A percentile compares a stretch with the other conserved stretches of the same genome.
phyloP scores from a whole-genome alignment of 2,329 filamentous ascomycete species.

The Huntiella savannae region DNA sequence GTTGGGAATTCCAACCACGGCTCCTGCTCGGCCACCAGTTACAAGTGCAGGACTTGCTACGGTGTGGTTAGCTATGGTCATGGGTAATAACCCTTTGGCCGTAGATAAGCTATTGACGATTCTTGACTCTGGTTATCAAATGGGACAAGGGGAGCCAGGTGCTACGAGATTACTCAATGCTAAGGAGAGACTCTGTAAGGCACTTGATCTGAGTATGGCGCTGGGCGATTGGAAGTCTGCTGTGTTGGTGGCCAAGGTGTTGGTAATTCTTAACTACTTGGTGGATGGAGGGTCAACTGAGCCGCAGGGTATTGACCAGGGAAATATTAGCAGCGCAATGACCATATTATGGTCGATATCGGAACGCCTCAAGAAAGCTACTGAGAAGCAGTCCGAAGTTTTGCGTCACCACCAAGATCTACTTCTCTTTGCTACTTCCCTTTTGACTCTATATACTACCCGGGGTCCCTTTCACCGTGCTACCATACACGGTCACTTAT shows the following conservation, averaged over 20 bases:
- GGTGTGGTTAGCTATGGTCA: conserved; percentile 34
- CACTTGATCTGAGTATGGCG: conserved; percentile 36
- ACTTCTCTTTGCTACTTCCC: conserved; percentile 45
- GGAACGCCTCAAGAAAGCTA: conserved; percentile 19
- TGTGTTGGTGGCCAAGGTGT: conserved; percentile 37
- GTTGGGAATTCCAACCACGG: background rate
- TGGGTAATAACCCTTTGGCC: conserved; percentile 14
- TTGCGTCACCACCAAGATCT: conserved; percentile 37
- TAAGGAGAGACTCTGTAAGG: conserved; percentile 31
- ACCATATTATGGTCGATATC: conserved; percentile 23
- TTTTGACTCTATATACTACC: conserved; percentile 46
- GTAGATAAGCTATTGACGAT: conserved; percentile 23
- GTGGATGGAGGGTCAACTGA: conserved; percentile 24
- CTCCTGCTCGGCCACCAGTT: conserved; percentile 2
- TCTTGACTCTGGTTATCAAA: conserved; percentile 15
- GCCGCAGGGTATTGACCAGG: conserved; percentile 28
- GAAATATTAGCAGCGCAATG: conserved; percentile 35
- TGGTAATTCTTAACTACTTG: conserved; percentile 50
- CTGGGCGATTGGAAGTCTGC: conserved; percentile 29
- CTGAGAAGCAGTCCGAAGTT: conserved; percentile 18
- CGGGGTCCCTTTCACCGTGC: conserved; percentile 46
- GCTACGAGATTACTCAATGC: conserved; percentile 31
- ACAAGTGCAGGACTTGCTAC: conserved; percentile 23
- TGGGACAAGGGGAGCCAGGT: conserved; percentile 13
- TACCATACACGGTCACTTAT: conserved; percentile 42